A percentile compares a stretch with the other conserved stretches of the same genome.
phyloP scores from a whole-genome alignment of 148 eudicot genomes.

The Silene conica region DNA sequence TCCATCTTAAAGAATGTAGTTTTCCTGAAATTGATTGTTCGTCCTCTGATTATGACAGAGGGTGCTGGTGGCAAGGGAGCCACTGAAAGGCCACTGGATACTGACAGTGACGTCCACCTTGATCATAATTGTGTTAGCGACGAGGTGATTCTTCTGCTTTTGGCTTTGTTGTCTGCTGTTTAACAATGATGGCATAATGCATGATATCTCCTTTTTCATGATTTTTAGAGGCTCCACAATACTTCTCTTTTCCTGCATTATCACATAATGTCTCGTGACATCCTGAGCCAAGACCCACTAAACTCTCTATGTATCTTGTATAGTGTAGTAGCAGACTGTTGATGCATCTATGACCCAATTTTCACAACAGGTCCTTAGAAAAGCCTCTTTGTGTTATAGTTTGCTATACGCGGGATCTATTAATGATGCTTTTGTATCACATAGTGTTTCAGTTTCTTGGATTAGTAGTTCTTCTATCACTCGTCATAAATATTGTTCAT shows the following conservation, averaged over 20 bases:
- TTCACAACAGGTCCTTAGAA: too few relatives aligned
- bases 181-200: background rate
- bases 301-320: too few relatives aligned
- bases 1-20: background rate
- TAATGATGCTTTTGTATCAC: too few relatives aligned
- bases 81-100: slow-evolving; percentile 88
- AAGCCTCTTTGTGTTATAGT: too few relatives aligned
- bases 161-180: background rate
- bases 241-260: too few relatives aligned
- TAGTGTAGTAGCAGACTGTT: too few relatives aligned
- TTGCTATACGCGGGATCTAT: too few relatives aligned
- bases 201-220: background rate
- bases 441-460: too few relatives aligned
- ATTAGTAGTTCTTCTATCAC: too few relatives aligned
- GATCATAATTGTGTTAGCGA: slow-evolving; percentile 85
- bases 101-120: slow-evolving; percentile 58
- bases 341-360: too few relatives aligned
- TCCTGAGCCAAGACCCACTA: too few relatives aligned
- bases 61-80: slow-evolving; percentile 71
- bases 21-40: background rate
- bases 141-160: slow-evolving; percentile 45
- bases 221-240: background rate
- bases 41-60: background rate
- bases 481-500: background rate
- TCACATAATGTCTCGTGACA: too few relatives aligned